Base-by-base conservation (phyloP, 139 green algal species). In the Axilococcus clingmanii region DNA sequence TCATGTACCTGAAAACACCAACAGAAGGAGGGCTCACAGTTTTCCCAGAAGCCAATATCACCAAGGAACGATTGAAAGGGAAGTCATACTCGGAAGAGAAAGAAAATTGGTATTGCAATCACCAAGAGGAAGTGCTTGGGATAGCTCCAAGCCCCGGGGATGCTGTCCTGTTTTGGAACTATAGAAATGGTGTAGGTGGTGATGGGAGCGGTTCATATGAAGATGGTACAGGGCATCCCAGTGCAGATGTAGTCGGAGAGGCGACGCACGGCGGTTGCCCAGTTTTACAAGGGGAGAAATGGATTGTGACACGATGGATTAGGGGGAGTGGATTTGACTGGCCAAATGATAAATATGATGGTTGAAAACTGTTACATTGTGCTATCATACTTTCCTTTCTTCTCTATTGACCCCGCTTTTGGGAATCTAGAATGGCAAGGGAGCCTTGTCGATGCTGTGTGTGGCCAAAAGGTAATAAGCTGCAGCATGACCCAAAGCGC, bases 401-500 rank as follows among this genome's bases (percentile, higher is more conserved):
- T n/a, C n/a, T n/a, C n/a, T n/a, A n/a, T n/a, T n/a, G n/a, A n/a
- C n/a, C n/a, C n/a, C n/a, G n/a, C n/a, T n/a, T n/a, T 49, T 23
- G 9, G 16, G 3, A 40, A 52, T 28, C 65, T 47, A 76, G 60
- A 76, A 73, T 40, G 68, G 63, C 33, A 63, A 40, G 42, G 38
- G 56, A 22, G 25, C 17, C 11, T 37, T 20, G 27, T 44, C 20
- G 35, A 79, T 53, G 42, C 48, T 68, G 47, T 5, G 22, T 37
- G 60, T 73, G 40, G 72, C 72, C 42, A 89, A 69, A 14, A 78
- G 29, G 52, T 62, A 66, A 65, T 76, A 93, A 34, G 59, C 76
- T 25, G 86, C 45, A 3, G 69, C 83, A 52, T 93, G 83, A 55
- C 83, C 83, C 29, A 93, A 65, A 3, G 78, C 78, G 19, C 86